Percentiles rank a stretch among this genome's conserved stretches.
Evolutionary conservation across 129 eudicot genomes (phyloP).

Genomic region (Lonicera japonica): DNA sequence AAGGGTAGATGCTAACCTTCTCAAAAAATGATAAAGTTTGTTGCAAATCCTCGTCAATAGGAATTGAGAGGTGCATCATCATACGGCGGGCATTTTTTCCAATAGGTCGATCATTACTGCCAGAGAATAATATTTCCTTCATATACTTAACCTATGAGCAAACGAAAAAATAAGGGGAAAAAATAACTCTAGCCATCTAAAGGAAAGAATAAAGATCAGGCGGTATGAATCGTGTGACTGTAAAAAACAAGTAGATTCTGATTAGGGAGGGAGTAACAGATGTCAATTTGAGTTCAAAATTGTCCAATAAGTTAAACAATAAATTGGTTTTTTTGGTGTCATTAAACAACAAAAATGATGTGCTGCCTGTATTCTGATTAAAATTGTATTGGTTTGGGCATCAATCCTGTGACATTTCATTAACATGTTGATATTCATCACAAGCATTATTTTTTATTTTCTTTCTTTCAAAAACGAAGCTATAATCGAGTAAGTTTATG

Average conservation of each 20-base stretch:
- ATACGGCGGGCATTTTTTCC: conserved; percentile 52
- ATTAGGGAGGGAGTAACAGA: background rate
- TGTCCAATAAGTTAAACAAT: too few species aligned
- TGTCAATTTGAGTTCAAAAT: too few species aligned
- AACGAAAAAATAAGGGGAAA: conserved; percentile 12
- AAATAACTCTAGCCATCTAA: background rate
- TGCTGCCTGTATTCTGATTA: too few species aligned
- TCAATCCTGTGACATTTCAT: too few species aligned
- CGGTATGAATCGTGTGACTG: too few species aligned
- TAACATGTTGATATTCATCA: too few species aligned
- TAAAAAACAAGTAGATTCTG: background rate
- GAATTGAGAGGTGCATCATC: conserved; percentile 70
- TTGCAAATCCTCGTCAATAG: conserved; percentile 77
- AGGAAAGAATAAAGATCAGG: background rate
- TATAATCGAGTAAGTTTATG: too few species aligned
- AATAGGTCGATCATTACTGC: conserved; percentile 35
- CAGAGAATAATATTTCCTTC: conserved; percentile 58
- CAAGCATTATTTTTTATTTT: too few species aligned
- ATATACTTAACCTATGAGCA: conserved; percentile 62
- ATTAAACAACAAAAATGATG: too few species aligned
- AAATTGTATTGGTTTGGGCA: too few species aligned
- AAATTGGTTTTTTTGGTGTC: too few species aligned
- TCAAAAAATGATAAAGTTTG: conserved; percentile 81
- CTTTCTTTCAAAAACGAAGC: too few species aligned
- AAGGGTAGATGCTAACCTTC: conserved; percentile 40